Base-by-base conservation (phyloP, 352 stramenopile genomes). In the Saprolegnia diclina region DNA sequence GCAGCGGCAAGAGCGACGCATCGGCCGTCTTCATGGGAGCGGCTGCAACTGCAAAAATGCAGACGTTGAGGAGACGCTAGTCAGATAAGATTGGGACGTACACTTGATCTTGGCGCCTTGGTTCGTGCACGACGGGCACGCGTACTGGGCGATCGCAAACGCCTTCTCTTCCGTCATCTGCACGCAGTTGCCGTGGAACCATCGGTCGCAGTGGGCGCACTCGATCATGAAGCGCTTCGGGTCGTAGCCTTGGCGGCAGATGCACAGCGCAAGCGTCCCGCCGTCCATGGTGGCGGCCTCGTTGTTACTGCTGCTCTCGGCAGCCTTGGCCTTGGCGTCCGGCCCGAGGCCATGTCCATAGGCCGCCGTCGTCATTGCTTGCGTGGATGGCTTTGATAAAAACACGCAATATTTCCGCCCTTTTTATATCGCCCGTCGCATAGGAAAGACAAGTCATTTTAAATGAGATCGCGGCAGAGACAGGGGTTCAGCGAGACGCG, bases 181-280 rank as follows among this genome's bases (percentile, higher is more conserved):
- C 24, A 77, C 73, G 72, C 82, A 90, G 26, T 65, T 72, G 19
- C 80, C 80, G 65, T 90, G 82, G 54, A 81, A 75, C 82, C 82
- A 90, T n/a, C 72, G 77, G 19, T 74, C 72, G 69, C 82, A 90
- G 73, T 79, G 88, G 64, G 87, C 79, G 64, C 80, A 90, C 62
- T 89, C 80, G 55, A 90, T 52, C 29, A 88, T 75, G 72, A 90
- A 89, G 18, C 63, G 63, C 32, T 52, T 61, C 42, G 63, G 63
- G 26, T 69, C 63, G 29, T 61, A 69, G 29, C 63, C 63, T 40
- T 69, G 42, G 5, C 48, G 19, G 35, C 63, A 69, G 21, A 69
- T 24, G 26, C 63, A 69, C 14, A 45, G 22, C 10, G 63, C 46
- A 5, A 69, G n/a, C 4, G 63, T 22, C 13, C 63, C 53, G n/a